phyloP scores from a whole-genome alignment of 257 asterid species.

The Scutellaria baicalensis region DNA sequence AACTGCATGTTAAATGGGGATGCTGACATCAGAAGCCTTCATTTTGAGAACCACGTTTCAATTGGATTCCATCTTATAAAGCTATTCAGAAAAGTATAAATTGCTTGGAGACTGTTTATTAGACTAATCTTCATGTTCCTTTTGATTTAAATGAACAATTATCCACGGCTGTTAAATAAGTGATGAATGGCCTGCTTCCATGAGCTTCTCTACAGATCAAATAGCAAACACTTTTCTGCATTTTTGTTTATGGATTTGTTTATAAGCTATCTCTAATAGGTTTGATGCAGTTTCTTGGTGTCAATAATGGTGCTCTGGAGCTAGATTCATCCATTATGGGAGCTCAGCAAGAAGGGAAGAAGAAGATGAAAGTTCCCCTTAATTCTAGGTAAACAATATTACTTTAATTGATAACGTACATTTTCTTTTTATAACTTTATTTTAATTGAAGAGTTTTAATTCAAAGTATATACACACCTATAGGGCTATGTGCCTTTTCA shows the following conservation, averaged over 20 bases:
- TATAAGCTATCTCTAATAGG: conserved; percentile 40
- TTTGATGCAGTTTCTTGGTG: conserved; percentile 77
- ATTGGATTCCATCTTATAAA: neutral
- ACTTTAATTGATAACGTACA: neutral
- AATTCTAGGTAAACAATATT: conserved; percentile 64
- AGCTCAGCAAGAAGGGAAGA: conserved; percentile 82
- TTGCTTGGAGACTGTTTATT: conserved; percentile 10
- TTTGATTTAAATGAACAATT: neutral
- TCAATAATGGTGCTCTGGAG: conserved; percentile 91
- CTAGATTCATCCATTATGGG: conserved; percentile 89
- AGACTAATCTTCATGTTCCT: conserved; percentile 1
- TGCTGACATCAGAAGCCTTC: neutral
- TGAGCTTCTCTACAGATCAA: neutral
- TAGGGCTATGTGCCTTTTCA: neutral
- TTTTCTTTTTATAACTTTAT: neutral
- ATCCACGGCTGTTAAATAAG: neutral
- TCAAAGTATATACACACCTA: neutral
- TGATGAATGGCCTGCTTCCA: neutral
- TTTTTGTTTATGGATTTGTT: conserved; percentile 23
- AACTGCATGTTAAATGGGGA: neutral
- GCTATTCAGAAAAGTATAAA: conserved; percentile 2
- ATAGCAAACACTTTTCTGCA: neutral
- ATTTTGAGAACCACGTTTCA: neutral
- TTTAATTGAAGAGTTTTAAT: neutral
- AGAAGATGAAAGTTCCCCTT: conserved; percentile 72